Conservation (phyloP, 2,329 filamentous ascomycete species). For the Blumeria graminis region DNA sequence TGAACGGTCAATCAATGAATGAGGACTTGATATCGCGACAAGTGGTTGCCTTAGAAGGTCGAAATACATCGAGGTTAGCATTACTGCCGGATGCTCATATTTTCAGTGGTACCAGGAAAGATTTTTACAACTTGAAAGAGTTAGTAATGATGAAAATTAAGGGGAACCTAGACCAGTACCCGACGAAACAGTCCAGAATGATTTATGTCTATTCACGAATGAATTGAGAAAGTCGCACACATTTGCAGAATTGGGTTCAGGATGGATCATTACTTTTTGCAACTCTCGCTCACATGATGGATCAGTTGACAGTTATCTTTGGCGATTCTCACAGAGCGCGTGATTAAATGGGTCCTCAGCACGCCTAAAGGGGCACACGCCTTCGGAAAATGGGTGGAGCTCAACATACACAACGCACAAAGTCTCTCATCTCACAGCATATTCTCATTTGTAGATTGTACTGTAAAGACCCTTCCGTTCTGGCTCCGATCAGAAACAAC, state of each 20-base stretch:
- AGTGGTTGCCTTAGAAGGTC: neutral
- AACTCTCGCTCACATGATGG: neutral
- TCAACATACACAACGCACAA: no score
- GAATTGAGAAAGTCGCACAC: neutral
- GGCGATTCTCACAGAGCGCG: neutral
- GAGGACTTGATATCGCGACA: neutral
- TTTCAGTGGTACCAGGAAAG: neutral
- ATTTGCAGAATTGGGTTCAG: neutral
- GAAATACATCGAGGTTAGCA: neutral
- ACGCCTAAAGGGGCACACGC: no score
- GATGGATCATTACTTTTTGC: neutral
- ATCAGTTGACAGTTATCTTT: neutral
- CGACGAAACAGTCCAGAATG: neutral
- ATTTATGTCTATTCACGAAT: neutral
- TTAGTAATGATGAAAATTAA: neutral
- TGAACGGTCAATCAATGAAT: neutral
- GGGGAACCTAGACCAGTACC: neutral
- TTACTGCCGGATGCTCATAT: neutral
- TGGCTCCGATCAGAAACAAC: no score
- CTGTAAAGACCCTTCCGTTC: no score
- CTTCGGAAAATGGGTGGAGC: no score
- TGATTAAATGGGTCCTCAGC: no score
- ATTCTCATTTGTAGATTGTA: no score
- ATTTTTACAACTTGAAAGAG: neutral
- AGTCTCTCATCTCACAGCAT: no score